Evolutionary conservation across 495 filamentous ascomycete genomes (phyloP).

Genomic region (Massariosphaeria phaeospora): DNA sequence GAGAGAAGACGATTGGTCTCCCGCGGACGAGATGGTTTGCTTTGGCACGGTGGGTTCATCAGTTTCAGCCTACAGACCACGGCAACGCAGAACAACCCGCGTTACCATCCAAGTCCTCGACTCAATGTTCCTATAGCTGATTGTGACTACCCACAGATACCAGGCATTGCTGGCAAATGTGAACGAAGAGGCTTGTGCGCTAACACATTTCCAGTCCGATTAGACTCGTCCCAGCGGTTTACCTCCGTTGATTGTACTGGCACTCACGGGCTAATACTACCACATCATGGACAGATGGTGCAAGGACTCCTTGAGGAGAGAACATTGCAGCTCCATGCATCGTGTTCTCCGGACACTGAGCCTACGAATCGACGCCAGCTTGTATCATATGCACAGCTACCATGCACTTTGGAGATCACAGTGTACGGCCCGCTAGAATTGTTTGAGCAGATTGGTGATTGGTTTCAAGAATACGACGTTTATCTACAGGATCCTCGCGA

Average conservation of each 20-base stretch:
- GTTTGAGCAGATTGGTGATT: slow-evolving; percentile 1
- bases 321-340: not conserved
- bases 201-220: not conserved
- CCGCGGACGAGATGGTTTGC: too few species aligned
- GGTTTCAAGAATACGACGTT: slow-evolving; percentile 4
- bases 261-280: not conserved
- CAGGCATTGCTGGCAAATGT: not conserved
- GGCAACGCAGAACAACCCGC: not conserved
- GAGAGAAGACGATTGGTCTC: too few species aligned
- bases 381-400: not conserved
- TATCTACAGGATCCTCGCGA: not conserved
- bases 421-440: slow-evolving; percentile 5
- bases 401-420: not conserved
- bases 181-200: not conserved
- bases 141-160: too few species aligned
- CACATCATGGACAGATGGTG: slow-evolving; percentile 1
- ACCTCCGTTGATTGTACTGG: not conserved
- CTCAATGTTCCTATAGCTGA: too few species aligned
- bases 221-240: not conserved
- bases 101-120: not conserved
- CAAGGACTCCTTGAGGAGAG: not conserved
- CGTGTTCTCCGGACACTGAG: not conserved
- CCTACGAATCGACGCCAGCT: not conserved
- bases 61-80: too few species aligned
- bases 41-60: too few species aligned